A percentile compares a stretch with the other conserved stretches of the same genome.
Evolutionary conservation across 2,329 filamentous ascomycete genomes (phyloP).

Genomic region (Scorias spongiosa): DNA sequence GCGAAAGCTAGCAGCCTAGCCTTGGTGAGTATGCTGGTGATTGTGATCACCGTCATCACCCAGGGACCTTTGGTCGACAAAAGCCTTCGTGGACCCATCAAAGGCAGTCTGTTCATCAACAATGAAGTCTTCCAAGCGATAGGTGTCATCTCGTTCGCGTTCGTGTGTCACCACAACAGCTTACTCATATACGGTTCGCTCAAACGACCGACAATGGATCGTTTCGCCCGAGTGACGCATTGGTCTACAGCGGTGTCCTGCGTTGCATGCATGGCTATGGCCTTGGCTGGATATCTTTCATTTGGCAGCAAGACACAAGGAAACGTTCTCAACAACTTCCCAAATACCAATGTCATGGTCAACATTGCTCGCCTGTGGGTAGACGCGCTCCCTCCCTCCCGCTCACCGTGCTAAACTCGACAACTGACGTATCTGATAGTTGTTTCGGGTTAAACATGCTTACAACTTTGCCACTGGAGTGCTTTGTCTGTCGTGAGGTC

Average conservation of each 20-base stretch:
- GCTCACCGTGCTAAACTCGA: not conserved
- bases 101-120: constrained; percentile 60
- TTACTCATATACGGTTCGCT: constrained; percentile 94
- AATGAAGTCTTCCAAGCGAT: constrained; percentile 86
- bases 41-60: constrained; percentile 72
- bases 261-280: constrained; percentile 80
- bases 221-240: constrained; percentile 85
- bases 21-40: constrained; percentile 81
- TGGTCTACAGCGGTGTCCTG: constrained; percentile 83
- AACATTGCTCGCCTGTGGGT: constrained; percentile 71
- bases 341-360: constrained; percentile 76
- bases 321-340: constrained; percentile 97
- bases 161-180: constrained; percentile 81
- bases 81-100: constrained; percentile 57
- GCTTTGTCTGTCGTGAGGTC: constrained; percentile 92
- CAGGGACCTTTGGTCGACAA: constrained; percentile 63
- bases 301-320: constrained; percentile 86
- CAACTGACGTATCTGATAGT: constrained; percentile 15
- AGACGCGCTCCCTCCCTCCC: not conserved
- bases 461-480: constrained; percentile 87
- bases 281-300: constrained; percentile 74
- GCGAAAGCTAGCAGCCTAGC: constrained; percentile 92
- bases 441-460: constrained; percentile 99
- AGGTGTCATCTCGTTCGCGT: constrained; percentile 90
- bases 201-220: constrained; percentile 84